phyloP scores from a whole-genome alignment of 164 flowering plant species.

The Piper betle region DNA sequence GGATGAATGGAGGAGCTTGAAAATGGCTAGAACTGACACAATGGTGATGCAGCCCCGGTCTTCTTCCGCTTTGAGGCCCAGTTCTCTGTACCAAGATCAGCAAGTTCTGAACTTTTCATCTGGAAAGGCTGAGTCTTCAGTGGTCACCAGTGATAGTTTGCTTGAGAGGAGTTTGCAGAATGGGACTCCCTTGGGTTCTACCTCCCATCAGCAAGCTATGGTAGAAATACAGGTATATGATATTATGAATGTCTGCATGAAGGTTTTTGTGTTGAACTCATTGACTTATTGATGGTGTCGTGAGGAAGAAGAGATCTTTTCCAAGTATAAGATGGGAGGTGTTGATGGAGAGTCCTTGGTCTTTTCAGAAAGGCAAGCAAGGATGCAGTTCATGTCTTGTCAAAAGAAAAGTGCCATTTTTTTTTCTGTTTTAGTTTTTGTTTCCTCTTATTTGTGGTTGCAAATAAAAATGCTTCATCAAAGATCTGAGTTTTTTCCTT shows the following conservation, averaged over 20 bases:
- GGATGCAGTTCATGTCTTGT: slow-evolving; percentile 30
- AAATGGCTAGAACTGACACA: slow-evolving; percentile 37
- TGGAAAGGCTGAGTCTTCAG: slow-evolving; percentile 29
- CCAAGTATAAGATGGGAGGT: slow-evolving; percentile 7
- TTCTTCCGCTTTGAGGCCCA: too few relatives aligned
- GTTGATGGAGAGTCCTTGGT: slow-evolving; percentile 12
- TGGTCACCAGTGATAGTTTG: slow-evolving; percentile 5
- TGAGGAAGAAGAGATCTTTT: slow-evolving; percentile 2
- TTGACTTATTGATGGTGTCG: neutral
- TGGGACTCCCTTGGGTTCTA: slow-evolving; percentile 20
- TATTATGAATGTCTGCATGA: neutral
- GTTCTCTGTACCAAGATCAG: slow-evolving; percentile 25
- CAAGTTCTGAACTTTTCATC: slow-evolving; percentile 65
- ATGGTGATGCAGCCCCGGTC: slow-evolving; percentile 29
- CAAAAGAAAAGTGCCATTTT: slow-evolving; percentile 11
- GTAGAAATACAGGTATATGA: slow-evolving; percentile 41
- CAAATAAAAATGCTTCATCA: neutral
- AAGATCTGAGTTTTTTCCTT: neutral
- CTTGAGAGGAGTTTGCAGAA: slow-evolving; percentile 10
- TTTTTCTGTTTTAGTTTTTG: neutral
- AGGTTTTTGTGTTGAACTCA: neutral
- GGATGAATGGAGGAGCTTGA: slow-evolving; percentile 48
- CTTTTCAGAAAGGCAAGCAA: slow-evolving; percentile 24
- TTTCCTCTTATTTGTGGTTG: too few relatives aligned
- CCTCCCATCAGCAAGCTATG: slow-evolving; percentile 18